Evolutionary conservation across 2,329 filamentous ascomycete species (phyloP).

Genomic region (Fusarium ramigenum): DNA sequence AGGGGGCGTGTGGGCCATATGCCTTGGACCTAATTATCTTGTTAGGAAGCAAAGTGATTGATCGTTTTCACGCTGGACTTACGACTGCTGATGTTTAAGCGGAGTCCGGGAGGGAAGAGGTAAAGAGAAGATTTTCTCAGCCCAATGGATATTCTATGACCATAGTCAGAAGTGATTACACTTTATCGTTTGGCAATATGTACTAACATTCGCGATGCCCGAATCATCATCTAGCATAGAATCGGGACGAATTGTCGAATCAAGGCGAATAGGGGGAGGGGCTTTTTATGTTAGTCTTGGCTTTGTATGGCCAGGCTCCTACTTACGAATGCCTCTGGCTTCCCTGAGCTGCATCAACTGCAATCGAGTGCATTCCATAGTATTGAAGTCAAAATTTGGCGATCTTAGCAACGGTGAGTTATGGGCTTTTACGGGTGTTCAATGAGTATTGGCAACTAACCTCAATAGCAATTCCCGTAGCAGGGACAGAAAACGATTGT

Average conservation of each 20-base stretch:
- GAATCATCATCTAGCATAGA: slow-evolving; percentile 45
- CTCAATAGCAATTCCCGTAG: slow-evolving; percentile 62
- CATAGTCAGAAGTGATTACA: slow-evolving; percentile 7
- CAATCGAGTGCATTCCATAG: slow-evolving; percentile 58
- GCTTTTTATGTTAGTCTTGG: slow-evolving; percentile 40
- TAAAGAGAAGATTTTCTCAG: slow-evolving; percentile 67
- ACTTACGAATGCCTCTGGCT: slow-evolving; percentile 62
- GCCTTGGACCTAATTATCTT: slow-evolving; percentile 53
- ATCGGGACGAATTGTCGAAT: slow-evolving; percentile 48
- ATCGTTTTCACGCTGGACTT: slow-evolving; percentile 3
- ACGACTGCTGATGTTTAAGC: slow-evolving; percentile 54
- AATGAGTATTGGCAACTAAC: slow-evolving; percentile 47
- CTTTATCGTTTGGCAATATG: neutral
- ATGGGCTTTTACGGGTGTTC: neutral
- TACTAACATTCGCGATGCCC: slow-evolving; percentile 29
- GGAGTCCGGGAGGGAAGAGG: slow-evolving; percentile 61
- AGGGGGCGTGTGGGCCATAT: slow-evolving; percentile 56
- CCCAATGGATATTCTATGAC: slow-evolving; percentile 65
- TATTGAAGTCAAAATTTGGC: slow-evolving; percentile 64
- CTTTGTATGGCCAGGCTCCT: neutral
- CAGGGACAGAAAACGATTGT: slow-evolving; percentile 63
- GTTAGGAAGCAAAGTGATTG: slow-evolving; percentile 1
- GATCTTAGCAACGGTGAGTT: slow-evolving; percentile 45
- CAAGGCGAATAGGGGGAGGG: slow-evolving; percentile 49
- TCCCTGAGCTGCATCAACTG: slow-evolving; percentile 63